Percentiles rank a stretch among this genome's conserved stretches.
Conservation (phyloP, 768 basidiomycete genomes). For the Pholiota microspora region DNA sequence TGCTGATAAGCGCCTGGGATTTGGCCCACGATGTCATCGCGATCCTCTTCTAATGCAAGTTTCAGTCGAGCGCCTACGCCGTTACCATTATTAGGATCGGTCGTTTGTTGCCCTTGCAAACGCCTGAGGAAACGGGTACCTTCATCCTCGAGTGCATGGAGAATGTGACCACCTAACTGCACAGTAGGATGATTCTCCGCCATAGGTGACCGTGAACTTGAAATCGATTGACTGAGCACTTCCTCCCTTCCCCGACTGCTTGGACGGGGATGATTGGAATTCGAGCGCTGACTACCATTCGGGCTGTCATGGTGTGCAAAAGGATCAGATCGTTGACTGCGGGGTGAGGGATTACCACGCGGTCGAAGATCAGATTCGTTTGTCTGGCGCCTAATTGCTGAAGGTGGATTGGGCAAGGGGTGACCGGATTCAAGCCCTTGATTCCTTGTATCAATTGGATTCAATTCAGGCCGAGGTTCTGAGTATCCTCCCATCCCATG, state of each 20-base stretch:
- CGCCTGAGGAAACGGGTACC: neutral
- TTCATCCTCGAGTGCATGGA: neutral
- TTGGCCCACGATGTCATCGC: neutral
- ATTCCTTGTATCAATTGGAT: neutral
- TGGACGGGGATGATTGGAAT: neutral
- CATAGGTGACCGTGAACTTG: neutral
- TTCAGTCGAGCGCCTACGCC: neutral
- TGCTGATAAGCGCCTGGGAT: slow-evolving; percentile 5
- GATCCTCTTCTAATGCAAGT: neutral
- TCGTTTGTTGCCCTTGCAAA: neutral
- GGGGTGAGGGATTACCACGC: neutral
- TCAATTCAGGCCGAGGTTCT: neutral
- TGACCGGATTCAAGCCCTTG: neutral
- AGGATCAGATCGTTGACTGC: neutral
- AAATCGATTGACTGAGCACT: too few relatives aligned
- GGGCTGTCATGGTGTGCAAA: slow-evolving; percentile 1
- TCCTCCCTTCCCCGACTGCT: neutral
- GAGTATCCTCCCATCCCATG: neutral
- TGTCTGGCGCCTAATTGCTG: neutral
- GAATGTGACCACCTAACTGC: neutral
- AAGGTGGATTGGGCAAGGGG: neutral
- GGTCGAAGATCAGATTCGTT: neutral
- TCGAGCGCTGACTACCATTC: neutral
- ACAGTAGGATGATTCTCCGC: neutral
- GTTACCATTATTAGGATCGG: neutral